Percentiles rank a stretch among this genome's conserved stretches.
Evolutionary conservation across 257 asterid genomes (phyloP).

Genomic region (Lithospermum erythrorhizon): DNA sequence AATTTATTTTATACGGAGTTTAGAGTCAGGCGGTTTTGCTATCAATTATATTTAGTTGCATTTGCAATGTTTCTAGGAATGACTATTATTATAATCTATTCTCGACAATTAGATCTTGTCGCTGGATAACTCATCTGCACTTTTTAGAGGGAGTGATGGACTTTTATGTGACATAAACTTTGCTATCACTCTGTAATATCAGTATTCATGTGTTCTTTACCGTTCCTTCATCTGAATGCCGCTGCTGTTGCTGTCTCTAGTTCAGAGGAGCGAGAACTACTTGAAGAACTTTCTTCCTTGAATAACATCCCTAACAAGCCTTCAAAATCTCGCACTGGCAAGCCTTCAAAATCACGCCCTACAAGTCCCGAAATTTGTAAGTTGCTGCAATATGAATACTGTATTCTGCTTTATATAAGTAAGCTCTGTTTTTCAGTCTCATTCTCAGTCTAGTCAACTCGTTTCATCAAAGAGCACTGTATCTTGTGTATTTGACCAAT

Average conservation of each 20-base stretch:
- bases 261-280: slow-evolving; percentile 70
- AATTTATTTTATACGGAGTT: too few species aligned
- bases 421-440: not conserved
- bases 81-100: too few species aligned
- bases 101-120: too few species aligned
- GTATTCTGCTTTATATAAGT: not conserved
- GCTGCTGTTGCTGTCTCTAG: slow-evolving; percentile 27
- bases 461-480: not conserved
- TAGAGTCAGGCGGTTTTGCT: too few species aligned
- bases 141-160: too few species aligned
- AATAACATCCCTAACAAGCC: slow-evolving; percentile 40
- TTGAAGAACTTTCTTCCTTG: slow-evolving; percentile 76
- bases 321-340: slow-evolving; percentile 47
- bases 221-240: not conserved
- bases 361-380: slow-evolving; percentile 60
- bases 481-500: not conserved
- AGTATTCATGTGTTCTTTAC: not conserved
- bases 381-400: slow-evolving; percentile 10
- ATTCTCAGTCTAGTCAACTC: not conserved
- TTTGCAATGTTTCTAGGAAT: too few species aligned
- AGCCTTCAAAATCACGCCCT: slow-evolving; percentile 51
- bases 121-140: not conserved
- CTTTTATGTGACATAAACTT: not conserved
- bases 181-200: not conserved
- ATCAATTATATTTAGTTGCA: too few species aligned